Conservation (phyloP, 2,329 filamentous ascomycete species). For the Mariannaea sp. region DNA sequence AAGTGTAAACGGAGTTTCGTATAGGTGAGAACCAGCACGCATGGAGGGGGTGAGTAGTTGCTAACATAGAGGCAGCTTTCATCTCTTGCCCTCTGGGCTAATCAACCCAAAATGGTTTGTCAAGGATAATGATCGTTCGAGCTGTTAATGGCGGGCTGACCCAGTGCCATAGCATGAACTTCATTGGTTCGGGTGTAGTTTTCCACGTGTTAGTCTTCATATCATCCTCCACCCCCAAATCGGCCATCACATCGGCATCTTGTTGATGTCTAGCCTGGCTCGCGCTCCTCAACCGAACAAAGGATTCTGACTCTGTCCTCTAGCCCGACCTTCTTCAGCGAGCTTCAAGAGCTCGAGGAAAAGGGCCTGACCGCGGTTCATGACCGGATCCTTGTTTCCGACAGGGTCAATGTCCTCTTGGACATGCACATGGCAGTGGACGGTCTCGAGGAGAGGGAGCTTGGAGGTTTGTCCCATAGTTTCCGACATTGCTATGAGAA, state of each 20-base stretch:
- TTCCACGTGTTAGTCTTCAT: slow-evolving; percentile 58
- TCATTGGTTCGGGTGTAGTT: slow-evolving; percentile 73
- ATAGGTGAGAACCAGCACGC: slow-evolving; percentile 38
- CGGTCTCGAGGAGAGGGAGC: slow-evolving; percentile 65
- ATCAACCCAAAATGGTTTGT: slow-evolving; percentile 64
- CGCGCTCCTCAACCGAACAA: slow-evolving; percentile 26
- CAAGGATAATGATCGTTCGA: slow-evolving; percentile 20
- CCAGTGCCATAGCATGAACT: slow-evolving; percentile 57
- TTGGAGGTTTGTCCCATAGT: slow-evolving; percentile 42
- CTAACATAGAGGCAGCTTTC: slow-evolving; percentile 52
- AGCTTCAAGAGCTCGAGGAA: slow-evolving; percentile 47
- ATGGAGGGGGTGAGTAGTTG: slow-evolving; percentile 17
- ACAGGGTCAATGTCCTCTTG: slow-evolving; percentile 67
- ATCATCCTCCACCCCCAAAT: slow-evolving; percentile 17
- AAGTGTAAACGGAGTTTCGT: slow-evolving; percentile 43
- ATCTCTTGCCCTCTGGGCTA: slow-evolving; percentile 71
- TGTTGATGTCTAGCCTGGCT: slow-evolving; percentile 31
- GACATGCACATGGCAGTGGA: slow-evolving; percentile 71
- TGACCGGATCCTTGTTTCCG: slow-evolving; percentile 64
- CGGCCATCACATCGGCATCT: slow-evolving; percentile 23
- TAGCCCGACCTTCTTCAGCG: slow-evolving; percentile 47
- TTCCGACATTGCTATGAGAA: slow-evolving; percentile 22
- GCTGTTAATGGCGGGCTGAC: slow-evolving; percentile 18
- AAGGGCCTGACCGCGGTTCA: slow-evolving; percentile 45
- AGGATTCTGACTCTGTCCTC: slow-evolving; percentile 31